Evolutionary conservation across 2,329 filamentous ascomycete species (phyloP).

Genomic region (Botrytis sinoallii): DNA sequence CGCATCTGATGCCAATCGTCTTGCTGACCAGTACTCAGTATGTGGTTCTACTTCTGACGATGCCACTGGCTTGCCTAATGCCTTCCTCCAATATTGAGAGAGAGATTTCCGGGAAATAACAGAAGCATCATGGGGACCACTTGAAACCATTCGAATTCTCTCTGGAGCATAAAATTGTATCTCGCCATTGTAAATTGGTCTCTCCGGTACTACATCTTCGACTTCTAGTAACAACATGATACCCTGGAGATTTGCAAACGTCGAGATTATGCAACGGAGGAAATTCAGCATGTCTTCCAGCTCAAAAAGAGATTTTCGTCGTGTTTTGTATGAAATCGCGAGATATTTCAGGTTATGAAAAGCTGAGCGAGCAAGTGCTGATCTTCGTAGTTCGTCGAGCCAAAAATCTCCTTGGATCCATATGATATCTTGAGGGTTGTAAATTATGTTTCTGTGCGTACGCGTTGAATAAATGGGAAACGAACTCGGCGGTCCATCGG

Average conservation of each 20-base stretch:
- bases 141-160: background rate
- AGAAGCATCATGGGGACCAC: background rate
- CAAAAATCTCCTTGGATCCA: conserved; percentile 12
- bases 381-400: background rate
- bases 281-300: background rate
- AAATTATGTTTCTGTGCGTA: background rate
- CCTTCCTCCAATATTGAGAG: background rate
- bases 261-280: background rate
- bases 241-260: background rate
- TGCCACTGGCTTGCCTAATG: background rate
- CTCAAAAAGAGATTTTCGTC: background rate
- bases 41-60: background rate
- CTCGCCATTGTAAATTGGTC: background rate
- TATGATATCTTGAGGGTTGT: background rate
- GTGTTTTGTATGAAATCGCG: background rate
- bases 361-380: background rate
- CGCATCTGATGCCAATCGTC: background rate
- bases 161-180: background rate
- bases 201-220: background rate
- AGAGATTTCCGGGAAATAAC: background rate
- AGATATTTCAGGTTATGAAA: background rate
- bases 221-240: background rate
- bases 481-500: background rate
- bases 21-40: background rate
- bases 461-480: background rate